Evolutionary conservation across 2,329 filamentous ascomycete species (phyloP), one percentile per base, ranked within the genome.

Genomic region (Thielaviopsis punctulata): DNA sequence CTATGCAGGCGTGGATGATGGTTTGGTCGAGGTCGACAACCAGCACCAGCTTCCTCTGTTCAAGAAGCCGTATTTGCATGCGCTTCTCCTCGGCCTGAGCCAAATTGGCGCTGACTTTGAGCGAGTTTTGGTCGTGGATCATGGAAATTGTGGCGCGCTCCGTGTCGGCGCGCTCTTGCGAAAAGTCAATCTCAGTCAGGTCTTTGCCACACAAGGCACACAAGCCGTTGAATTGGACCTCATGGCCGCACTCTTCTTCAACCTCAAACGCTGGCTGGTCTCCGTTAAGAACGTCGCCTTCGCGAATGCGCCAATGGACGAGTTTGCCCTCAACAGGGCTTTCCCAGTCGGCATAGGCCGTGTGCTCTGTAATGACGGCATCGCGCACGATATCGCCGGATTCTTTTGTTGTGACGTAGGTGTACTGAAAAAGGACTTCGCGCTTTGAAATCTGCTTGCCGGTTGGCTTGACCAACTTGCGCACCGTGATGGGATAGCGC

Each of bases 11-110:
- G 65, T 98, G 92, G 59, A 98, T 98, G 61, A 98, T 92, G 53
- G 92, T 98, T 70, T 96, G 90, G 64, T 98, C 92, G 52, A 98
- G 73, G 72, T 98, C 92, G 59, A 98, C 92, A 23, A 98, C 92
- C 45, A 98, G 74, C 45, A 86, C 94, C 45, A 98, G 75, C 68
- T 94, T 95, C 59, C 84, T 79, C 56, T 84, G 78, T 55, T 80
- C 75, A 44, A 98, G 71, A 43, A 98, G 72, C 19, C 90, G 81
- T 56, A 80, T 77, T 69, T 95, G 94, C 13, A 87, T 77, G 59
- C 94, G 84, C 62, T 89, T 81, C 66, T 96, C 90, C 53, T 86
- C 82, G 58, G 79, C 80, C 48, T 78, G 78, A 13, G 92, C 92
- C 62, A 94, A 86, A 55, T 76, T 76, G 60, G 80, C 73, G 65